Conservation (phyloP, 176 grass and related monocot species). For the Oryza meyeriana region DNA sequence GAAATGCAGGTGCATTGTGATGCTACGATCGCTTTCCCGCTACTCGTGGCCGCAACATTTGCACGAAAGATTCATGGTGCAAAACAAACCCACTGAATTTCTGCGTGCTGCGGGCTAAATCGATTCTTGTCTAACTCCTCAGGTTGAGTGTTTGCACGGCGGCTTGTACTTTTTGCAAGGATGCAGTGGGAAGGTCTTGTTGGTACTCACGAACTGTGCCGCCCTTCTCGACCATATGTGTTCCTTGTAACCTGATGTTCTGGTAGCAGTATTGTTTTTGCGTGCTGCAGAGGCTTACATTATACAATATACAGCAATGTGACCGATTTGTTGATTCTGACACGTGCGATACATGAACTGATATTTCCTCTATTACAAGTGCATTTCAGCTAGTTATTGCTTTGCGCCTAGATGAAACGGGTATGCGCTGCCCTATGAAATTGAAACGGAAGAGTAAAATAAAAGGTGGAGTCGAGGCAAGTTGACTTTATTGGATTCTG, state of each 20-base stretch:
- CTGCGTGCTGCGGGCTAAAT: background rate
- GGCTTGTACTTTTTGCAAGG: background rate
- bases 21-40: constrained; percentile 78
- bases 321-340: background rate
- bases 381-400: background rate
- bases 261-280: too few species aligned
- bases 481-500: too few species aligned
- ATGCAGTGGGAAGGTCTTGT: background rate
- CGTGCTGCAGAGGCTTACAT: background rate
- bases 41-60: constrained; percentile 84
- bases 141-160: background rate
- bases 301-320: background rate
- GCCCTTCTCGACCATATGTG: too few species aligned
- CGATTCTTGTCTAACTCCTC: background rate
- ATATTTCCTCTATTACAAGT: background rate
- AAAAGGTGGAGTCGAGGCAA: too few species aligned
- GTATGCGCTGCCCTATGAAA: too few species aligned
- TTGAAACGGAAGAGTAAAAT: too few species aligned
- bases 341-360: background rate
- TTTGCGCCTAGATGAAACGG: too few species aligned
- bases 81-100: constrained; percentile 18
- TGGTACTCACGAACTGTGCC: background rate
- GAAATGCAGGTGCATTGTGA: constrained; percentile 85
- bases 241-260: too few species aligned
- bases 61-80: constrained; percentile 38